Evolutionary conservation across 208 protist genomes (phyloP).

Genomic region (Trypanosoma vivax): DNA sequence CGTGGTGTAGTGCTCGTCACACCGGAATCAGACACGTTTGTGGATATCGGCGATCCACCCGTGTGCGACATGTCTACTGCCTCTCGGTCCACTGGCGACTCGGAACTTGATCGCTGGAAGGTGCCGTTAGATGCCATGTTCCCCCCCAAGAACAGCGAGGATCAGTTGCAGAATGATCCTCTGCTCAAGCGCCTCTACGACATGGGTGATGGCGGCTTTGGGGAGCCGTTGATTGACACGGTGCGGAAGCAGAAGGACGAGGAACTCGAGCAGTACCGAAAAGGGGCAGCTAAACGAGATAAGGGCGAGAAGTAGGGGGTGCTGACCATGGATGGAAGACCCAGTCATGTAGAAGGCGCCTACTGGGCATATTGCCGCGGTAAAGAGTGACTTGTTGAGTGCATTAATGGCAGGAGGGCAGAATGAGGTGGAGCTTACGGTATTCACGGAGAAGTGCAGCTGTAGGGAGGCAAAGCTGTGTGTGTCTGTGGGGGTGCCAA

Average conservation of each 20-base stretch:
- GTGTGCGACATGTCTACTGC: slow-evolving; percentile 19
- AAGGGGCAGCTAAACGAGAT: slow-evolving; percentile 24
- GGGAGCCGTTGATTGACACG: slow-evolving; percentile 72
- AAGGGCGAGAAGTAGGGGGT: slow-evolving; percentile 15
- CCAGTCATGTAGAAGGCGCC: too few species aligned
- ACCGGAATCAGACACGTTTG: slow-evolving; percentile 73
- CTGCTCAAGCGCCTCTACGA: slow-evolving; percentile 72
- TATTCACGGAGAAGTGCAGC: too few species aligned
- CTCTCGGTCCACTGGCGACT: slow-evolving; percentile 49
- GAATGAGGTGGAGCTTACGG: too few species aligned
- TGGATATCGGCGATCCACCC: slow-evolving; percentile 68
- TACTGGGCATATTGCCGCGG: too few species aligned
- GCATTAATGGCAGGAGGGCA: too few species aligned
- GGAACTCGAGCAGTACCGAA: slow-evolving; percentile 80
- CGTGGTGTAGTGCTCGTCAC: slow-evolving; percentile 58
- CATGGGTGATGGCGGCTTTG: slow-evolving; percentile 53
- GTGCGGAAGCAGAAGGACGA: slow-evolving; percentile 85
- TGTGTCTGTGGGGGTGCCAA: too few species aligned
- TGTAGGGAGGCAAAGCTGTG: too few species aligned
- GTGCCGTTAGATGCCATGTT: slow-evolving; percentile 67
- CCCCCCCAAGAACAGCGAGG: slow-evolving; percentile 31
- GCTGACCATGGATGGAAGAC: not conserved
- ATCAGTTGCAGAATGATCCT: slow-evolving; percentile 38
- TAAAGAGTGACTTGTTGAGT: too few species aligned
- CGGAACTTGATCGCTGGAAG: slow-evolving; percentile 80